Base-by-base conservation (phyloP, 352 stramenopile species). In the Phytophthora citrophthora region DNA sequence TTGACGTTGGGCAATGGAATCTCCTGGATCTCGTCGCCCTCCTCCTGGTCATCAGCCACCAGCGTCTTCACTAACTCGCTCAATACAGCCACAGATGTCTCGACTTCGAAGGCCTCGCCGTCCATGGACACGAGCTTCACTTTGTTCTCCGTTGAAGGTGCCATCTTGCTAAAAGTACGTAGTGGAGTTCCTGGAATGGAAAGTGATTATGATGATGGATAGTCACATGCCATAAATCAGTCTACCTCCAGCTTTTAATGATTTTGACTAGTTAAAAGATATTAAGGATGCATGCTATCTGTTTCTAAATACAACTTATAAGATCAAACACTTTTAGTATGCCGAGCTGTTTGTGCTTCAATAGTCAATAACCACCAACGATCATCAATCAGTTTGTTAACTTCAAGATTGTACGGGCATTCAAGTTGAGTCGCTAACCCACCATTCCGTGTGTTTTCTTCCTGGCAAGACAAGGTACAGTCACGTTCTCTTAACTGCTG, bases 1-100 rank as follows among this genome's bases (percentile, higher is more conserved):
- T 85, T 89, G 50, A 89, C 79, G 54, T 89, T 89, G 16, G 76
- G 79, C 63, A 89, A 64, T 39, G 79, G 79, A 38, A 89, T 78
- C 52, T 85, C 79, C 61, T 79, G 72, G 44, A 64, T 53, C 23
- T 71, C 67, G 23, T 68, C 60, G 27, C 38, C 54, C 7, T 68
- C 59, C 16, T 69, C 65, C 29, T 70, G 51, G 18, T 79, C 72
- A 29, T 86, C 77, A 13, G 68, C 64, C 32, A 81, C 63, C 23
- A 86, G 62, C 69, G 79, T 83, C 70, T 89, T 74, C 18, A 89
- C 72, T 34, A 89, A 65, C 51, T 83, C 48, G 46, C 74, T 85
- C 55, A 83, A 70, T 32, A 53, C 38, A 10, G 79, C 79, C 15
- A 86, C 77, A 7, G 64, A 52, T 3, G 52, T 26, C 0, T 63